Evolutionary conservation across 768 basidiomycete species (phyloP).

Genomic region (Fomitopsis pulvina): DNA sequence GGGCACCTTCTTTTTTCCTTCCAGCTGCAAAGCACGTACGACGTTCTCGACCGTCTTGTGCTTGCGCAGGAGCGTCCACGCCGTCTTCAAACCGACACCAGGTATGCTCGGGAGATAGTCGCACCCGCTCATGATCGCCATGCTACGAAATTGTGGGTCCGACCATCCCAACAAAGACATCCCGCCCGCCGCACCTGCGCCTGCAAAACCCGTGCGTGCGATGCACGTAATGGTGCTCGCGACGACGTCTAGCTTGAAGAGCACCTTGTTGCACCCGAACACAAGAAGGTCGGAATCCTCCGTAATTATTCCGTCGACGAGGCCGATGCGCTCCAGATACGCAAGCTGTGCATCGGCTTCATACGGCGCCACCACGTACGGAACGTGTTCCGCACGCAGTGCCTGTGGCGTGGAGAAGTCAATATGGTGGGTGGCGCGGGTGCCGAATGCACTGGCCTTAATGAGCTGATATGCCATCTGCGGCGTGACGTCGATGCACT

Average conservation of each 20-base stretch:
- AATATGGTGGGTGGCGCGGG: background rate
- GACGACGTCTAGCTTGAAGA: slow-evolving; percentile 85
- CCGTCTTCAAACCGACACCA: slow-evolving; percentile 92
- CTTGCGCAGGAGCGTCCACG: slow-evolving; percentile 73
- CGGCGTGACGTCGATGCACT: slow-evolving; percentile 92
- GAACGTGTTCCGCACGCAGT: slow-evolving; percentile 69
- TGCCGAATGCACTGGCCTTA: slow-evolving; percentile 46
- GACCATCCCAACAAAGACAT: slow-evolving; percentile 87
- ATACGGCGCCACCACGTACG: slow-evolving; percentile 93
- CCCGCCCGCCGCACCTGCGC: slow-evolving; percentile 43
- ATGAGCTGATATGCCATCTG: slow-evolving; percentile 97
- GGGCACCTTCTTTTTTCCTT: slow-evolving; percentile 83
- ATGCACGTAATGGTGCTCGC: slow-evolving; percentile 61
- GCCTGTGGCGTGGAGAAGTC: slow-evolving; percentile 45
- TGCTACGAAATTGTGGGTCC: slow-evolving; percentile 83
- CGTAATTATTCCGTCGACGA: slow-evolving; percentile 89
- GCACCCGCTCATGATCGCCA: slow-evolving; percentile 91
- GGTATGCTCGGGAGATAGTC: slow-evolving; percentile 89
- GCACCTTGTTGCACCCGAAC: slow-evolving; percentile 87
- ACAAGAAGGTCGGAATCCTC: slow-evolving; percentile 98
- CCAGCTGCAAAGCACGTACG: slow-evolving; percentile 64
- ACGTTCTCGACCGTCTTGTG: slow-evolving; percentile 84
- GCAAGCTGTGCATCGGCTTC: slow-evolving; percentile 98
- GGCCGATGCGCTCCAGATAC: slow-evolving; percentile 76
- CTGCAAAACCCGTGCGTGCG: slow-evolving; percentile 60